These are phyloP conservation scores for Arctostaphylos glauca DNA, from an alignment of 148 eudicot genomes.

Conservation along the genomic window DNA sequence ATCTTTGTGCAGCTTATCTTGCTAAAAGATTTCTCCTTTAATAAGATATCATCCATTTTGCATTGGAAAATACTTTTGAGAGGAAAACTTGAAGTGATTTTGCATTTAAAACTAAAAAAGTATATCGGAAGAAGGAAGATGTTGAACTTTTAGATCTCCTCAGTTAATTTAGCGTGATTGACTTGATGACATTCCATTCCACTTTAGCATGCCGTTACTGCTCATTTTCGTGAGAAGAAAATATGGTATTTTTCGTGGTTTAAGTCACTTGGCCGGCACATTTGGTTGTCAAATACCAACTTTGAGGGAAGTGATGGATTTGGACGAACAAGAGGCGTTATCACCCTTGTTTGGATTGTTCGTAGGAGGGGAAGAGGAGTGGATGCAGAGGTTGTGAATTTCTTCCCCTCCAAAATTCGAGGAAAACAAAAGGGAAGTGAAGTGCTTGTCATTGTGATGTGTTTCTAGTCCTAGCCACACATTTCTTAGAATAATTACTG, in stretches of 20 bases:
- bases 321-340: too few relatives aligned
- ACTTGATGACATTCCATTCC: background rate
- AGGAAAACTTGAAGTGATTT: background rate
- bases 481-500: too few relatives aligned
- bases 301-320: too few relatives aligned
- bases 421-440: too few relatives aligned
- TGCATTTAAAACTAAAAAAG: background rate
- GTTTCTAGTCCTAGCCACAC: too few relatives aligned
- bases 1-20: background rate
- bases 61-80: background rate
- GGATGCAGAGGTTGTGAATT: too few relatives aligned
- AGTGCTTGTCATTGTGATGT: too few relatives aligned
- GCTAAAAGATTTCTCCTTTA: background rate
- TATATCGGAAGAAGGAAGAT: background rate
- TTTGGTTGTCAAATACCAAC: too few relatives aligned
- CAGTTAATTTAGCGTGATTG: background rate
- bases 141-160: background rate
- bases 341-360: too few relatives aligned
- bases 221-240: background rate
- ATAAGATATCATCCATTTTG: background rate
- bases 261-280: background rate
- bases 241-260: background rate
- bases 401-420: too few relatives aligned
- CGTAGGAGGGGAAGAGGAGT: too few relatives aligned
- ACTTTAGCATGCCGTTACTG: background rate